Evolutionary conservation across 768 basidiomycete genomes (phyloP), one percentile per base, ranked within the genome.

Genomic region (Imleria badia): DNA sequence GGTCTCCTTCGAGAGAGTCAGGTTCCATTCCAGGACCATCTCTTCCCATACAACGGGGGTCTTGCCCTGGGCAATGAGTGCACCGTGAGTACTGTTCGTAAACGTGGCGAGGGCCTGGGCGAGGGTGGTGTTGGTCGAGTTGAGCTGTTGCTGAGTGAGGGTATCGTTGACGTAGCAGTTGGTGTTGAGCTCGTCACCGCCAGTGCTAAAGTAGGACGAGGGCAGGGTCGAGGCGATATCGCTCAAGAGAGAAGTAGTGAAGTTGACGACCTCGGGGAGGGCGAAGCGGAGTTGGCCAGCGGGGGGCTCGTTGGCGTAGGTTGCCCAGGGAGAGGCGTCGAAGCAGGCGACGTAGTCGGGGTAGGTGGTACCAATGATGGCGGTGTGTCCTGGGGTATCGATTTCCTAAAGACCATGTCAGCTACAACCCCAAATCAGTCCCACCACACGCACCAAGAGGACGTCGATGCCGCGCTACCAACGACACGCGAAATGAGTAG

Each of bases 1-100:
- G 10, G 77, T 76, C 38, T 78, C 75, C 33, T 76, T 75, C 20
- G 61, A 62, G 1, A 81, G 68, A 0, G 67, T 71, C 11, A 81
- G 59, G 45, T 76, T 72, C 59, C 68, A 70, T 20, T 62, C 30
- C 20, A 75, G 51, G 11, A 76, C 71, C 78, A 83, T 79, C 56
- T 84, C 83, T 74, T 94, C 85, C 87, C 90, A 93, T 6, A 94
- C 89, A 31, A 92, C 83, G 1, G 90, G 85, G 0, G 81, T 86
- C 72, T 93, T 94, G 0, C 84, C 85, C 2, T 78, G 63, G 0
- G 70, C 69, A 9, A 68, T 73, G 45, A 94, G 69, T 3, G 81
- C 79, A 0, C 63, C 67, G 66, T 92, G 91, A 2, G 83, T 84
- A 1, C 74, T 75, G 50, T 79, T 67, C 0, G 82, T 83, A 62